Evolutionary conservation across 2,329 filamentous ascomycete species (phyloP).

Genomic region (Diaporthe destruens): DNA sequence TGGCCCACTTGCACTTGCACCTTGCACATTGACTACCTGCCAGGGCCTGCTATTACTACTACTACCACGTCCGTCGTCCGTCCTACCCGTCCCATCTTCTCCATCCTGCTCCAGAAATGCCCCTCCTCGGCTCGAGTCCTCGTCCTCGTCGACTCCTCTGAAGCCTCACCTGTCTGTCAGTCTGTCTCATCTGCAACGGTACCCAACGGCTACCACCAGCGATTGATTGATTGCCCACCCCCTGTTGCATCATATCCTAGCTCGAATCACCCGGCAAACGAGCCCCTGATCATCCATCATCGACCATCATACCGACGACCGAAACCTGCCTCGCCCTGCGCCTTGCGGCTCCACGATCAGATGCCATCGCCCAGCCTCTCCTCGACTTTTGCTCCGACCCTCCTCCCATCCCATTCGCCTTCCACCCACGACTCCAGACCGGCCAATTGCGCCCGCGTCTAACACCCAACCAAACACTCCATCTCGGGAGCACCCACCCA

Average conservation of each 20-base stretch:
- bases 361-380: slow-evolving; percentile 16
- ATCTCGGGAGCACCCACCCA: neutral
- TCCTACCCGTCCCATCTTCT: slow-evolving; percentile 3
- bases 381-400: slow-evolving; percentile 1
- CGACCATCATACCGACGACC: neutral
- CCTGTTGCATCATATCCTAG: slow-evolving; percentile 5
- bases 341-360: slow-evolving; percentile 30
- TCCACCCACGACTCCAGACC: slow-evolving; percentile 6
- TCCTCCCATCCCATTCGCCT: slow-evolving; percentile 11
- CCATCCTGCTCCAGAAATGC: slow-evolving; percentile 24
- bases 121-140: slow-evolving; percentile 7
- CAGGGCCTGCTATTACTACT: too few species aligned
- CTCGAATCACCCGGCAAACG: neutral
- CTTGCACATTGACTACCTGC: neutral
- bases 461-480: neutral
- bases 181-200: neutral
- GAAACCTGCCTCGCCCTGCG: too few species aligned
- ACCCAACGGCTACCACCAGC: neutral
- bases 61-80: neutral
- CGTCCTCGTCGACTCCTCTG: neutral
- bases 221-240: neutral
- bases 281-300: slow-evolving; percentile 28
- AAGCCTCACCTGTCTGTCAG: neutral
- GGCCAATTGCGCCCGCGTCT: slow-evolving; percentile 19
- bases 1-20: slow-evolving; percentile 12